Evolutionary conservation across 2,329 filamentous ascomycete genomes (phyloP).

Genomic region (Claviceps paspali): DNA sequence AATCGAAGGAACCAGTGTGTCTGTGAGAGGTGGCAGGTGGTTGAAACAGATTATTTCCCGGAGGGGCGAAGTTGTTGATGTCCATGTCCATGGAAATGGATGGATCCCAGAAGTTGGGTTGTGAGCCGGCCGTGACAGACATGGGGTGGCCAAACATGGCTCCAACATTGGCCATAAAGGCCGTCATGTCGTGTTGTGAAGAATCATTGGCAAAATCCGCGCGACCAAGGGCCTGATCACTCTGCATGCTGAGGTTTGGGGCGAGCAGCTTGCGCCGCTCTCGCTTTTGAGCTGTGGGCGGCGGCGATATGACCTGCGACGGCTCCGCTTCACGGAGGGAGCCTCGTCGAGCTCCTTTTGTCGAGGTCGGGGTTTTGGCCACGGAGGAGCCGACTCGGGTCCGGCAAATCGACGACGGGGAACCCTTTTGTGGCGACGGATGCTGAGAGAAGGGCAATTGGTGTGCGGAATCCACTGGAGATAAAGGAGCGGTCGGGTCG

Average conservation of each 20-base stretch:
- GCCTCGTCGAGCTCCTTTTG: slow-evolving; percentile 31
- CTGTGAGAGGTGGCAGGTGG: slow-evolving; percentile 23
- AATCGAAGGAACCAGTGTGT: slow-evolving; percentile 38
- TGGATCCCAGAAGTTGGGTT: slow-evolving; percentile 43
- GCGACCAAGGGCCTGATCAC: slow-evolving; percentile 39
- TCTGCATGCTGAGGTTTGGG: slow-evolving; percentile 40
- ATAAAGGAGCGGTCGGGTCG: slow-evolving; percentile 35
- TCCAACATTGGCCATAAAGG: slow-evolving; percentile 29
- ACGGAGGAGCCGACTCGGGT: slow-evolving; percentile 14
- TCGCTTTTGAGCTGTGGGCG: slow-evolving; percentile 40
- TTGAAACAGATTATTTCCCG: slow-evolving; percentile 28
- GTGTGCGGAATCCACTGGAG: slow-evolving; percentile 43
- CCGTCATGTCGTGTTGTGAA: slow-evolving; percentile 33
- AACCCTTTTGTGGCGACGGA: slow-evolving; percentile 19
- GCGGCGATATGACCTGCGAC: slow-evolving; percentile 43
- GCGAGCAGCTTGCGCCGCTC: slow-evolving; percentile 41
- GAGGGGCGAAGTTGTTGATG: slow-evolving; percentile 40
- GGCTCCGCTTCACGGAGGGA: slow-evolving; percentile 19
- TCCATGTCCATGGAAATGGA: slow-evolving; percentile 41
- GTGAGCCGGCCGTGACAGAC: slow-evolving; percentile 34
- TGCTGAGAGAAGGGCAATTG: slow-evolving; percentile 43
- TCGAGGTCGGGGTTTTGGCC: slow-evolving; percentile 10
- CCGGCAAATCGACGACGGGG: slow-evolving; percentile 14
- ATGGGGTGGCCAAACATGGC: slow-evolving; percentile 47
- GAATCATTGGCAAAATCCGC: slow-evolving; percentile 32